Conservation (phyloP, 352 stramenopile genomes). For the Phytophthora brassicae region DNA sequence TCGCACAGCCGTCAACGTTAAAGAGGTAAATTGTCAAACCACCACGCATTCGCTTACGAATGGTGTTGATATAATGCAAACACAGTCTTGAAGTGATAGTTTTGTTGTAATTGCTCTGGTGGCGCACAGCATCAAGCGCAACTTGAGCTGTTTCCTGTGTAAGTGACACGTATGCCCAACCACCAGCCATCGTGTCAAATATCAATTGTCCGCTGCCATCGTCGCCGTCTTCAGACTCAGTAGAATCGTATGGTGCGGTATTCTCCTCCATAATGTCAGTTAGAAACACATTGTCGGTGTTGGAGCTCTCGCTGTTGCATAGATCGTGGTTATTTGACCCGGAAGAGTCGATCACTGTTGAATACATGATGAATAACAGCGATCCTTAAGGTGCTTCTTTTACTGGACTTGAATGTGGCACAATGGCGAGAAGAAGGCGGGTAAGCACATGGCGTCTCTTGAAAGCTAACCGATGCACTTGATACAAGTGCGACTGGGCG, state of each 20-base stretch:
- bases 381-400: too few relatives aligned
- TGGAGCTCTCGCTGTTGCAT: slow-evolving; percentile 16
- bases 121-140: slow-evolving; percentile 42
- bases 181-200: slow-evolving; percentile 13
- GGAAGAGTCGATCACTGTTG: too few relatives aligned
- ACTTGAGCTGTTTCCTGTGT: slow-evolving; percentile 22
- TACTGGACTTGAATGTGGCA: slow-evolving; percentile 6
- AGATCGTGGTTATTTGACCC: slow-evolving; percentile 4
- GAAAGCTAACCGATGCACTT: neutral
- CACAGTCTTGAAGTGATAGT: slow-evolving; percentile 38
- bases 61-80: slow-evolving; percentile 43
- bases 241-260: neutral
- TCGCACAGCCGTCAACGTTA: slow-evolving; percentile 42
- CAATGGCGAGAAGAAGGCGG: too few relatives aligned
- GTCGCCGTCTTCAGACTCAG: neutral
- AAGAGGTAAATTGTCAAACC: slow-evolving; percentile 35
- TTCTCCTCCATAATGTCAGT: neutral
- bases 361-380: too few relatives aligned
- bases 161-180: slow-evolving; percentile 29
- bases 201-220: slow-evolving; percentile 1
- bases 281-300: neutral
- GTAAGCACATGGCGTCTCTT: slow-evolving; percentile 23
- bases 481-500: neutral
- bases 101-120: slow-evolving; percentile 42
- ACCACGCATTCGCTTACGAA: slow-evolving; percentile 21